Evolutionary conservation across 495 filamentous ascomycete genomes (phyloP).

Genomic region (Xylaria flabelliformis): DNA sequence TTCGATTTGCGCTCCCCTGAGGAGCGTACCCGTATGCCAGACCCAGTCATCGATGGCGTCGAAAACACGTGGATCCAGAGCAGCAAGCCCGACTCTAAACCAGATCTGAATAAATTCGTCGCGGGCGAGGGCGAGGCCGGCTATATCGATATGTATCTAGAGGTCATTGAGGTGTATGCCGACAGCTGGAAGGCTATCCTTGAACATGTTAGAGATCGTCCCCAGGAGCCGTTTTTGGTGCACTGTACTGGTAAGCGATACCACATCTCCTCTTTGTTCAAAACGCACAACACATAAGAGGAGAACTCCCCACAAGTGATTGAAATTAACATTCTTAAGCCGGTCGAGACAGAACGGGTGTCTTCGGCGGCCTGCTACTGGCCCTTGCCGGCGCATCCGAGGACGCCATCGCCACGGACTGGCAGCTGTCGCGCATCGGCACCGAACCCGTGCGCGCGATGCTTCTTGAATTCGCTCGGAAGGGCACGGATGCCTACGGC

Average conservation of each 20-base stretch:
- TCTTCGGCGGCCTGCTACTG: slow-evolving; percentile 63
- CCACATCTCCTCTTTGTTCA: background rate
- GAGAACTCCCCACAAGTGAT: no score
- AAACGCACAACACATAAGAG: background rate
- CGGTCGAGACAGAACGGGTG: slow-evolving; percentile 70
- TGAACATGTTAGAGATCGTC: slow-evolving; percentile 44
- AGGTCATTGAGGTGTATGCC: slow-evolving; percentile 47
- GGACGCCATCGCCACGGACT: slow-evolving; percentile 59
- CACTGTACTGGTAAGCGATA: slow-evolving; percentile 58
- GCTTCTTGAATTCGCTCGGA: slow-evolving; percentile 47
- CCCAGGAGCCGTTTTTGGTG: slow-evolving; percentile 47
- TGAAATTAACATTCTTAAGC: slow-evolving; percentile 41
- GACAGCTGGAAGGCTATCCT: slow-evolving; percentile 46
- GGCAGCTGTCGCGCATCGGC: slow-evolving; percentile 54
- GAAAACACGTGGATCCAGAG: slow-evolving; percentile 47
- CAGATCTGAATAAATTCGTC: slow-evolving; percentile 44
- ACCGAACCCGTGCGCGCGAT: slow-evolving; percentile 52
- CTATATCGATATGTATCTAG: slow-evolving; percentile 50
- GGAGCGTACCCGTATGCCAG: slow-evolving; percentile 45
- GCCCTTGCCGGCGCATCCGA: slow-evolving; percentile 55
- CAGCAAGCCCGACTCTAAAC: slow-evolving; percentile 40
- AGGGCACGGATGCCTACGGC: slow-evolving; percentile 39
- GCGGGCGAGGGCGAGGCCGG: slow-evolving; percentile 50
- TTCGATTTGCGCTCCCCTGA: slow-evolving; percentile 51
- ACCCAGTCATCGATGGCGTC: slow-evolving; percentile 49